Evolutionary conservation across 163 green algal species (phyloP), one percentile per base, ranked within the genome.

Genomic region (Prototheca wickerhamii): DNA sequence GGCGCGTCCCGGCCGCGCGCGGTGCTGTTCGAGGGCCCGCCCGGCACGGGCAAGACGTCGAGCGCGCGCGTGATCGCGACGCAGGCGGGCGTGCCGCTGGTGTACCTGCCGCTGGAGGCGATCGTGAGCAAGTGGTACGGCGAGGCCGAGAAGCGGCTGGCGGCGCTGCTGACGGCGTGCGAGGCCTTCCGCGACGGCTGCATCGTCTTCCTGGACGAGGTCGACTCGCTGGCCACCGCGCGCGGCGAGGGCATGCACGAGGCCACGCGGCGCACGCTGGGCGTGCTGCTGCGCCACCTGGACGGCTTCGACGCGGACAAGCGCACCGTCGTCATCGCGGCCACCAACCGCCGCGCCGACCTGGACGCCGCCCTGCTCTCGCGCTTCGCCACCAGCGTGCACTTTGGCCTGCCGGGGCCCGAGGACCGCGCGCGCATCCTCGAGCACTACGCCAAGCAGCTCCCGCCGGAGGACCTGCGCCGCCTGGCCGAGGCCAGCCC

Each of bases 191-290:
- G 74, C 1, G 49, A 62, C 2, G 86, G 87, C 43, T 86, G 71
- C 63, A 86, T 96, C 64, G 71, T 97, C 32, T 97, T 97, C 66
- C 69, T 97, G 4, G 91, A 97, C 69, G 91, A 97, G 78, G 69
- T 97, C 18, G 90, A 97, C 68, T 80, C 83, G 1, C 77, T 97
- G 43, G 91, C 85, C 4, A 92, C 84, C 23, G 79, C 65, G 23
- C 68, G 64, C 33, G 51, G 61, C 21, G 61, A 33, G 23, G 82
- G 90, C 53, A 86, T 95, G 80, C 84, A 94, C 73, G 87, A 96
- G 74, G 90, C 82, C 12, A 89, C 80, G 34, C 68, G 90, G 18
- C 72, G 90, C 17, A 52, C 92, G 68, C 80, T 97, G 64, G 85
- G 83, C 0, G 91, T 97, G 70, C 82, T 96, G 73, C 75, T 96